Conservation (phyloP, 2,329 filamentous ascomycete species). For the Fusarium lateritium region DNA sequence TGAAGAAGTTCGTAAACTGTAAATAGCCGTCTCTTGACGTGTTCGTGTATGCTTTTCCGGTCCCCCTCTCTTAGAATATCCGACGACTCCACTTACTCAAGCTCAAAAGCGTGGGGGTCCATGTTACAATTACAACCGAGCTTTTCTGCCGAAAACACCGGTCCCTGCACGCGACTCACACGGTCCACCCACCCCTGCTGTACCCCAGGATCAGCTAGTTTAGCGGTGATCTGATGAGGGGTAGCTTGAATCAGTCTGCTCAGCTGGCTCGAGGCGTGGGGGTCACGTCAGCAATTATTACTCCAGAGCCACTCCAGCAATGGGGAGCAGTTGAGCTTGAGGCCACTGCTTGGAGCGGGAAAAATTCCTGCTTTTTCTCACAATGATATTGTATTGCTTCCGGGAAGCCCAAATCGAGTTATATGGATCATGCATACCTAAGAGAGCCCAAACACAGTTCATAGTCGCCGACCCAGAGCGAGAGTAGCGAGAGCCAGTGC, state of each 20-base stretch:
- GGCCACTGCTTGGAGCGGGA: no score
- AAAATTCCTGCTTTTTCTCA: no score
- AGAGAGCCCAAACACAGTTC: no score
- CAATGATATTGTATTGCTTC: no score
- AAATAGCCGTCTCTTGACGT: background rate
- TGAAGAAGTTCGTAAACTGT: background rate
- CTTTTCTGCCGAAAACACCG: background rate
- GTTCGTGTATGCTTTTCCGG: slow-evolving; percentile 9
- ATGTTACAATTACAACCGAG: background rate
- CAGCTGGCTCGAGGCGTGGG: background rate
- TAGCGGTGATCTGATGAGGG: background rate
- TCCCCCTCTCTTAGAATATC: slow-evolving; percentile 12
- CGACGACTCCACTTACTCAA: background rate
- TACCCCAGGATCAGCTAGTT: background rate
- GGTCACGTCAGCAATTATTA: background rate
- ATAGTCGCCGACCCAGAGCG: no score
- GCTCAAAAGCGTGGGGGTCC: slow-evolving; percentile 14
- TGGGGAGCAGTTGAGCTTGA: no score
- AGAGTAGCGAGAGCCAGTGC: no score
- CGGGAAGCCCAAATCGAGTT: no score
- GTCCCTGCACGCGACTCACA: no score
- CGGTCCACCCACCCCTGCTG: background rate
- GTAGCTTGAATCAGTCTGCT: background rate
- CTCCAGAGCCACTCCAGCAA: no score
- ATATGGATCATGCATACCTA: no score